These are phyloP conservation scores for Otatea glauca DNA, from an alignment of 176 grass and related monocot species.

Conservation along the genomic window DNA sequence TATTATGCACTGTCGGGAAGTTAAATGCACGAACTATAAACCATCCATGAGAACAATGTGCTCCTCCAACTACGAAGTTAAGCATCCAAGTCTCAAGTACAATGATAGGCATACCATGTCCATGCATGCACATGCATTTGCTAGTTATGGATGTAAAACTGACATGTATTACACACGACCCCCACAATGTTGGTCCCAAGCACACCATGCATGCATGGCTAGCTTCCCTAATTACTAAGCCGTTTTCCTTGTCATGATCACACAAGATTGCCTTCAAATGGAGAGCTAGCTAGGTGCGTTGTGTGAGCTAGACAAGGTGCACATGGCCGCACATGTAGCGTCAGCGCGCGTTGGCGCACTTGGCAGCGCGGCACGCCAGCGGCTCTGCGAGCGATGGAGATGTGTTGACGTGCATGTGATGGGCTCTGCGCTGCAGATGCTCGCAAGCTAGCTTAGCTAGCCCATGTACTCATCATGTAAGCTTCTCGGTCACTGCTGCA, in stretches of 20 bases:
- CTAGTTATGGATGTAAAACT: not conserved
- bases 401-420: constrained; percentile 34
- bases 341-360: constrained; percentile 40
- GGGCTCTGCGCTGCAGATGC: not conserved
- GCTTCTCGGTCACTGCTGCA: too few relatives aligned
- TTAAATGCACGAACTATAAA: not conserved
- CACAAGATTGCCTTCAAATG: not conserved
- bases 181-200: too few relatives aligned
- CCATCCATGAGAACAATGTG: constrained; percentile 31
- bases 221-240: not conserved
- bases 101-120: not conserved
- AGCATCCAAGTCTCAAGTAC: not conserved
- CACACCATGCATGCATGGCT: too few relatives aligned
- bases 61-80: not conserved
- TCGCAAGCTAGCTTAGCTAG: too few relatives aligned
- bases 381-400: not conserved
- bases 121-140: too few relatives aligned
- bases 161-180: not conserved
- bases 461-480: too few relatives aligned
- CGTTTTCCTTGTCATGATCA: not conserved
- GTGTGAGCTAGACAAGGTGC: not conserved
- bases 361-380: constrained; percentile 17
- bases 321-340: constrained; percentile 50
- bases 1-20: not conserved
- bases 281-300: too few relatives aligned